A percentile compares a stretch with the other conserved stretches of the same genome.
Conservation (phyloP, 1,284 basidiomycete species). For the Malassezia furfur region DNA sequence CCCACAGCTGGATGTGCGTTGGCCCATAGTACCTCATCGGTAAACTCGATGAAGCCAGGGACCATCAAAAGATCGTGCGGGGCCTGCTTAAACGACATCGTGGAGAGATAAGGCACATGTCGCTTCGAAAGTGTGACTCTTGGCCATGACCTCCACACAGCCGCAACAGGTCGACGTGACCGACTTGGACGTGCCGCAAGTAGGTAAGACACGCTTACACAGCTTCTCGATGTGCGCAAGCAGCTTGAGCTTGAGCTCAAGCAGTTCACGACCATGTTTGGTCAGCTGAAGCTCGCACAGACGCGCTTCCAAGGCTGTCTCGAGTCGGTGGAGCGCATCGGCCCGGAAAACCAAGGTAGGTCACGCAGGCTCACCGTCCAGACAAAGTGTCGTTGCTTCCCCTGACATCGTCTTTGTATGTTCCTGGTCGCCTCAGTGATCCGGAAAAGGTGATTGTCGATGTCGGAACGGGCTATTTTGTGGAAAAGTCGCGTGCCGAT, state of each 20-base stretch:
- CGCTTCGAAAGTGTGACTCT: neutral
- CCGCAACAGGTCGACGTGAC: constrained; percentile 25
- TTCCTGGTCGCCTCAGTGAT: constrained; percentile 78
- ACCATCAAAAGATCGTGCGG: constrained; percentile 51
- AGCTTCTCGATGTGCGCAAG: constrained; percentile 42
- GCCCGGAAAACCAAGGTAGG: constrained; percentile 59
- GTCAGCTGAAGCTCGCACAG: constrained; percentile 83
- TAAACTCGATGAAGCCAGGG: constrained; percentile 70
- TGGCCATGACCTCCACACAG: constrained; percentile 10
- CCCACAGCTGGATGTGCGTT: constrained; percentile 45
- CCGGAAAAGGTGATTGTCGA: constrained; percentile 82
- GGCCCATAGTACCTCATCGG: constrained; percentile 59
- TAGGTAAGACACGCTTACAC: constrained; percentile 9
- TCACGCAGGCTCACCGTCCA: constrained; percentile 44
- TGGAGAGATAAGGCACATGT: neutral
- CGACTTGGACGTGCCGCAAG: constrained; percentile 31
- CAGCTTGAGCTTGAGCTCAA: constrained; percentile 65
- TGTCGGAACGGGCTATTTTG: constrained; percentile 90
- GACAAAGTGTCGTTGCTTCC: constrained; percentile 82
- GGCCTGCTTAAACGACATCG: constrained; percentile 12
- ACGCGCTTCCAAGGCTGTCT: constrained; percentile 81
- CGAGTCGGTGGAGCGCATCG: constrained; percentile 70
- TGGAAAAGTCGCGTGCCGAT: constrained; percentile 60
- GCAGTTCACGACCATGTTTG: constrained; percentile 82
- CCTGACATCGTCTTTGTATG: constrained; percentile 84